Percentiles rank a stretch among this genome's conserved stretches.
These are phyloP conservation scores for Periconia macrospinosa DNA, from an alignment of 2,329 filamentous ascomycete genomes.

Conservation along the genomic window DNA sequence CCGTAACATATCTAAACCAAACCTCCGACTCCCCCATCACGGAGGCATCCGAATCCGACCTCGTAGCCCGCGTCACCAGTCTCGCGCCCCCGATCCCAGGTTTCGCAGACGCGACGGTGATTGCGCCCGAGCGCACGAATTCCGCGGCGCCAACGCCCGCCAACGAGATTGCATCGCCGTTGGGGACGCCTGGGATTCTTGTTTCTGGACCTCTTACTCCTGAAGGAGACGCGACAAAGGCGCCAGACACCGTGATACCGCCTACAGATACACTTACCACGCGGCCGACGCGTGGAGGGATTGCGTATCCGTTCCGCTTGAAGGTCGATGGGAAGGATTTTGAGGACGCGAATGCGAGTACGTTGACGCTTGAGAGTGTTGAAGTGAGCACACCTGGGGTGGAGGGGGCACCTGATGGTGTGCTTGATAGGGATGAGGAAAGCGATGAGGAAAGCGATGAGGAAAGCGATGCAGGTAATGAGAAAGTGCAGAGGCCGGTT, in stretches of 20 bases:
- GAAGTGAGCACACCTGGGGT: slow-evolving; percentile 25
- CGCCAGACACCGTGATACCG: slow-evolving; percentile 44
- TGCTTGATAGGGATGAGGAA: no score
- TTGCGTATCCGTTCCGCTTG: slow-evolving; percentile 74
- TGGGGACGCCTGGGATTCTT: slow-evolving; percentile 17
- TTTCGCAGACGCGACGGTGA: slow-evolving; percentile 29
- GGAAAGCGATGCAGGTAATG: slow-evolving; percentile 5
- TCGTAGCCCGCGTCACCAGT: slow-evolving; percentile 8
- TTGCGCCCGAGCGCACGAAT: slow-evolving; percentile 30
- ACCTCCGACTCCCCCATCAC: background rate
- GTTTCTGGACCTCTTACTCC: slow-evolving; percentile 15
- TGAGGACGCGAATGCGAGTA: slow-evolving; percentile 65
- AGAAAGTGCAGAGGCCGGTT: slow-evolving; percentile 14
- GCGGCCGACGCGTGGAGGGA: slow-evolving; percentile 67
- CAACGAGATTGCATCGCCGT: slow-evolving; percentile 4
- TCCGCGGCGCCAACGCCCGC: slow-evolving; percentile 23
- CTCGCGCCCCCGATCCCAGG: slow-evolving; percentile 23
- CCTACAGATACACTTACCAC: slow-evolving; percentile 58
- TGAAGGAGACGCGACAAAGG: slow-evolving; percentile 18
- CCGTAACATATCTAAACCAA: slow-evolving; percentile 39
- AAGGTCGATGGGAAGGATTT: slow-evolving; percentile 48
- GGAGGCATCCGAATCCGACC: slow-evolving; percentile 17
- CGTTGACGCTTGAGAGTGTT: slow-evolving; percentile 62
- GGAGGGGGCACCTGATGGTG: slow-evolving; percentile 12
- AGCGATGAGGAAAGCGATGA: slow-evolving; percentile 1